Conservation (phyloP, 2,329 filamentous ascomycete genomes). For the Cladophialophora carrionii region DNA sequence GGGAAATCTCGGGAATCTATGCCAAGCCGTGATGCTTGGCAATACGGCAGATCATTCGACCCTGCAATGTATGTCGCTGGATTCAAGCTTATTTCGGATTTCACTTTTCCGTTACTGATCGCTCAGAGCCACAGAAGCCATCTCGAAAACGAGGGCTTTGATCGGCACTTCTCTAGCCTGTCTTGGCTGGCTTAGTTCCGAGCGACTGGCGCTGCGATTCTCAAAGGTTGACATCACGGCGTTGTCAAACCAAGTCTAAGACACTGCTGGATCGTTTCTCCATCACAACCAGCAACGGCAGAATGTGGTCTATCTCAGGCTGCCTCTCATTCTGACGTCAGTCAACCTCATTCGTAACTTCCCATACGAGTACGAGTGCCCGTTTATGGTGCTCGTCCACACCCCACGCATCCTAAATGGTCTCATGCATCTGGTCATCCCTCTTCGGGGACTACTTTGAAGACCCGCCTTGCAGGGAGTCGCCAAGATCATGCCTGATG, state of each 20-base stretch:
- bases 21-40: background rate
- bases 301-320: background rate
- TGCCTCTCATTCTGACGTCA: background rate
- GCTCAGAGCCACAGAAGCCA: background rate
- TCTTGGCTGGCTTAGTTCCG: too few relatives aligned
- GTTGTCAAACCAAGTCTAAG: background rate
- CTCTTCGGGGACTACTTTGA: background rate
- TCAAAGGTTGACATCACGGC: background rate
- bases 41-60: slow-evolving; percentile 5
- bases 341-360: background rate
- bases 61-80: background rate
- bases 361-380: too few relatives aligned
- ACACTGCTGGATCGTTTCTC: background rate
- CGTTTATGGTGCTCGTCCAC: background rate
- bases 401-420: background rate
- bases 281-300: background rate
- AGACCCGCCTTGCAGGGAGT: background rate
- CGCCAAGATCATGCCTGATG: background rate
- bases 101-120: background rate
- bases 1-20: background rate
- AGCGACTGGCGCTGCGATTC: background rate
- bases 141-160: background rate
- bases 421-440: background rate
- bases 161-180: background rate
- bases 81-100: too few relatives aligned